Evolutionary conservation across 495 filamentous ascomycete species (phyloP).

Genomic region (Xylaria curta): DNA sequence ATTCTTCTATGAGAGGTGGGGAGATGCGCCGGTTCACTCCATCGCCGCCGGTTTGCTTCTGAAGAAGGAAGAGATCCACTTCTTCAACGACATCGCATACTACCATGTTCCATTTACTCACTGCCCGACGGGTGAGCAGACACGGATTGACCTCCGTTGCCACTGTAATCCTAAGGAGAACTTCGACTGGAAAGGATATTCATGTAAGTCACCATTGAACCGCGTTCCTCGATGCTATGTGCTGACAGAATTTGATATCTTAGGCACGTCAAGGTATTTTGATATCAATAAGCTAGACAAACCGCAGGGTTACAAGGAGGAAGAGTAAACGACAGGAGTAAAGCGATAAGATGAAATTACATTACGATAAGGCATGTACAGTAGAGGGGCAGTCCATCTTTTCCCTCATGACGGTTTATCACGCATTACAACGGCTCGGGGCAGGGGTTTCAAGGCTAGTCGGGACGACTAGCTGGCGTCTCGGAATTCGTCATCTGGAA

Average conservation of each 20-base stretch:
- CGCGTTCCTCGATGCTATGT: background rate
- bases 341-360: constrained; percentile 15
- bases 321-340: constrained; percentile 44
- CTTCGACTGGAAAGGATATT: constrained; percentile 98
- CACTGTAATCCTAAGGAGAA: constrained; percentile 95
- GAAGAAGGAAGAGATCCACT: constrained; percentile 91
- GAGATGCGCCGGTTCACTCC: constrained; percentile 91
- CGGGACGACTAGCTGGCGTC: constrained; percentile 39
- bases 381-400: constrained; percentile 33
- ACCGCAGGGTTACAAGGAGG: constrained; percentile 80
- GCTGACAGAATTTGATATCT: constrained; percentile 15
- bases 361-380: constrained; percentile 32
- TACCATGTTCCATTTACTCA: constrained; percentile 99
- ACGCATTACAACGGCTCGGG: constrained; percentile 35
- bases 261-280: constrained; percentile 82
- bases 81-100: constrained; percentile 98
- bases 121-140: constrained; percentile 87
- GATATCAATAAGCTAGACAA: constrained; percentile 78
- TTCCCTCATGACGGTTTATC: constrained; percentile 35
- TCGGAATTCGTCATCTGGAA: constrained; percentile 36
- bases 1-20: constrained; percentile 95
- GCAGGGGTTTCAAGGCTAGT: constrained; percentile 35
- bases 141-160: constrained; percentile 80
- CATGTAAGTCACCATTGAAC: constrained; percentile 66
- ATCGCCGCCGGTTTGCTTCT: constrained; percentile 87